Evolutionary conservation across 768 basidiomycete genomes (phyloP).

Genomic region (Phanerodontia chrysosporium): DNA sequence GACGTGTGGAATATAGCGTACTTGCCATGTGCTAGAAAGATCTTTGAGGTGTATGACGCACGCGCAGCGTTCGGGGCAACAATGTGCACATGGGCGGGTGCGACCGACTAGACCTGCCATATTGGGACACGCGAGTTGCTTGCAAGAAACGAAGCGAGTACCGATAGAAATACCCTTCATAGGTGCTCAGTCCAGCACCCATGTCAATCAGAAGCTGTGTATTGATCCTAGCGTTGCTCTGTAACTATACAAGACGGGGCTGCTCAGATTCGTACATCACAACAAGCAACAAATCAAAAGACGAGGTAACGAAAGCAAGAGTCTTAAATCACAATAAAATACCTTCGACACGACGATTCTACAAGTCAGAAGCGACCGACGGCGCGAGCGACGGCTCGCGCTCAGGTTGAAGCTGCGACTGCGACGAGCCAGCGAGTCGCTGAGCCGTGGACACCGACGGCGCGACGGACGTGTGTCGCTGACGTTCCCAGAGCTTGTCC

Average conservation of each 20-base stretch:
- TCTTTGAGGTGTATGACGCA: too few relatives aligned
- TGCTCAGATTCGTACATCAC: not conserved
- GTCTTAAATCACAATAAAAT: not conserved
- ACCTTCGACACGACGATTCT: not conserved
- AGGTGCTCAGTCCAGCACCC: too few relatives aligned
- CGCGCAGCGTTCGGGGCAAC: too few relatives aligned
- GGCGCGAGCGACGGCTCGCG: conserved; percentile 17
- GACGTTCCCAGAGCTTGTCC: conserved; percentile 80
- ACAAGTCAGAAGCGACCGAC: conserved; percentile 23
- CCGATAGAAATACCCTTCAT: too few relatives aligned
- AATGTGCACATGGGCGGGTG: too few relatives aligned
- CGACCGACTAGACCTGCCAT: too few relatives aligned
- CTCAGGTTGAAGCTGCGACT: not conserved
- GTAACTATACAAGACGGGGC: not conserved
- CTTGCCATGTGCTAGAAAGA: too few relatives aligned
- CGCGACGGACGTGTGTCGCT: conserved; percentile 39
- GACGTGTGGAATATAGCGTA: too few relatives aligned
- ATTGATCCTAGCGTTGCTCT: too few relatives aligned
- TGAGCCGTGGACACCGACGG: conserved; percentile 45
- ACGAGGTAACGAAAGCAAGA: not conserved
- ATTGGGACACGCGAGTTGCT: too few relatives aligned
- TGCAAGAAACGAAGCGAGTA: too few relatives aligned
- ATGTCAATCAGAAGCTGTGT: too few relatives aligned
- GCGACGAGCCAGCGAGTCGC: not conserved
- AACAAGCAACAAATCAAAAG: not conserved